A percentile compares a stretch with the other conserved stretches of the same genome.
Evolutionary conservation across 805 yeast genomes (phyloP).

Genomic region (Pichia eremophila): DNA sequence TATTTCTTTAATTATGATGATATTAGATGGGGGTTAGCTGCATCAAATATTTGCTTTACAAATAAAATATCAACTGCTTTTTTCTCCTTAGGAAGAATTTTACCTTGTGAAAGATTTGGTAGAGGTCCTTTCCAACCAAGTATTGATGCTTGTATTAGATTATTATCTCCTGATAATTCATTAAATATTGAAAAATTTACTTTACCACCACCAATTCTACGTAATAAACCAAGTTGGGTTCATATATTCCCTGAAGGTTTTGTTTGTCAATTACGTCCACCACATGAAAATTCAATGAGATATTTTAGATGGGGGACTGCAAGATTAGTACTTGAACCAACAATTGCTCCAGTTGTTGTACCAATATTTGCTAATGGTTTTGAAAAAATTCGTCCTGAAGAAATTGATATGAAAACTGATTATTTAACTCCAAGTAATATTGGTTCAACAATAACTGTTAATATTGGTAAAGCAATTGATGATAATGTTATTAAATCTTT

Average conservation of each 20-base stretch:
- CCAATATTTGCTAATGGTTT: constrained; percentile 85
- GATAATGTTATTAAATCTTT: constrained; percentile 50
- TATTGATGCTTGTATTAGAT: constrained; percentile 74
- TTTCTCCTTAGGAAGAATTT: constrained; percentile 82
- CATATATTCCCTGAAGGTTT: constrained; percentile 94
- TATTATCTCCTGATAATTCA: constrained; percentile 72
- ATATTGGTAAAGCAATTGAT: constrained; percentile 63
- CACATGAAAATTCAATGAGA: constrained; percentile 79
- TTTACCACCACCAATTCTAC: constrained; percentile 40
- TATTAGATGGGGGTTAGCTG: constrained; percentile 92
- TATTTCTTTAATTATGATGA: constrained; percentile 52
- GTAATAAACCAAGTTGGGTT: constrained; percentile 74
- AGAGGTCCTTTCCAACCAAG: constrained; percentile 89
- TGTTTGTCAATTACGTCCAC: constrained; percentile 76
- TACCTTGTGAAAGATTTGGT: constrained; percentile 82
- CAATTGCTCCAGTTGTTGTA: constrained; percentile 74
- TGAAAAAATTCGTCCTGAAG: constrained; percentile 80
- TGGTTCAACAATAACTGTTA: constrained; percentile 59
- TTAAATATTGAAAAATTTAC: constrained; percentile 34
- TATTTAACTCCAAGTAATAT: constrained; percentile 41
- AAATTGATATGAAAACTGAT: constrained; percentile 41
- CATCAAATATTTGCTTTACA: constrained; percentile 80
- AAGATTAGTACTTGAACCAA: constrained; percentile 71
- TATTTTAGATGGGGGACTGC: constrained; percentile 95
- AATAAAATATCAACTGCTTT: constrained; percentile 42